These are phyloP conservation scores for Ilex paraguariensis DNA, from an alignment of 305 asterid species.

Conservation along the genomic window DNA sequence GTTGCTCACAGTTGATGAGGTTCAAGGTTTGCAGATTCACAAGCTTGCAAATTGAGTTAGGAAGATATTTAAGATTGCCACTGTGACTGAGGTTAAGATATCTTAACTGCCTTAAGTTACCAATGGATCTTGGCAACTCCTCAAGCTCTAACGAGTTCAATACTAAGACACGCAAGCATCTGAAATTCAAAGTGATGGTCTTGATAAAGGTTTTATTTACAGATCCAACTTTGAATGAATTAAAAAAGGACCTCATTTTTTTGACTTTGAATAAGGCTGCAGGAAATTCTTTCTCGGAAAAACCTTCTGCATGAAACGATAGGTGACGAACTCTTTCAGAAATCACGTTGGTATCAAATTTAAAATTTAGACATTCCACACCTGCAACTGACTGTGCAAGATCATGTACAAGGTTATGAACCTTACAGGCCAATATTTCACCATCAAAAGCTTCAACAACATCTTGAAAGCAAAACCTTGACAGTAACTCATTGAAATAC, in stretches of 20 bases:
- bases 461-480: constrained; percentile 50
- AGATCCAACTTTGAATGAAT: constrained; percentile 22
- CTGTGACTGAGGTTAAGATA: constrained; percentile 35
- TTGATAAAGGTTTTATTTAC: constrained; percentile 20
- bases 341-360: constrained; percentile 14
- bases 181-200: constrained; percentile 20
- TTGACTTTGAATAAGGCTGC: constrained; percentile 18
- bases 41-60: constrained; percentile 36
- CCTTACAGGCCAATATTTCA: constrained; percentile 41
- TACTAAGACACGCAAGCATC: constrained; percentile 27
- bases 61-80: constrained; percentile 32
- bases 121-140: constrained; percentile 38
- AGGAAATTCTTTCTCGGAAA: constrained; percentile 20
- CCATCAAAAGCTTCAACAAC: constrained; percentile 44
- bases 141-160: constrained; percentile 34
- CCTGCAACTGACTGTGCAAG: constrained; percentile 49
- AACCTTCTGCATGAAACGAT: constrained; percentile 28
- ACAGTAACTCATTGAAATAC: constrained; percentile 37
- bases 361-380: constrained; percentile 27
- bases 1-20: constrained; percentile 48
- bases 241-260: constrained; percentile 37
- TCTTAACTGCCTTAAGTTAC: constrained; percentile 30
- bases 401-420: constrained; percentile 49
- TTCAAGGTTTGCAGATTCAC: constrained; percentile 43
- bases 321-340: constrained; percentile 34